Percentiles rank a stretch among this genome's conserved stretches.
Evolutionary conservation across 495 filamentous ascomycete genomes (phyloP).

Genomic region (Penicillium antarcticum): DNA sequence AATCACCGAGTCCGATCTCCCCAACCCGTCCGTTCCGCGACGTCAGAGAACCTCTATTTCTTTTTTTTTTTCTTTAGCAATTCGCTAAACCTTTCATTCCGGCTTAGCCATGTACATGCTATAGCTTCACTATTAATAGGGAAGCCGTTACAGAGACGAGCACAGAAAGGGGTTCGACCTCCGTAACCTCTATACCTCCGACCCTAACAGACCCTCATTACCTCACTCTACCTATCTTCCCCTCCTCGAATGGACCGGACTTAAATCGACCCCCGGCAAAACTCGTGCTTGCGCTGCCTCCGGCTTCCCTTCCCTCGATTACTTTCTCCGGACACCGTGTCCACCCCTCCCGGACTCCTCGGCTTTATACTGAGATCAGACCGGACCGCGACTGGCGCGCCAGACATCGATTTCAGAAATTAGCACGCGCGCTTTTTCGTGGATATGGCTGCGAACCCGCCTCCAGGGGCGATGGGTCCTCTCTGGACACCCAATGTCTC

Average conservation of each 20-base stretch:
- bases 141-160: slow-evolving; percentile 26
- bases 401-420: background rate
- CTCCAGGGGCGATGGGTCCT: slow-evolving; percentile 1
- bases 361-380: background rate
- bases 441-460: slow-evolving; percentile 6
- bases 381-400: slow-evolving; percentile 1
- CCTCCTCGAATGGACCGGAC: slow-evolving; percentile 2
- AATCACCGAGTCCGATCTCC: slow-evolving; percentile 18
- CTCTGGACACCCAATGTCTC: background rate
- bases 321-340: background rate
- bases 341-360: background rate
- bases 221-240: background rate
- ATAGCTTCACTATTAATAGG: slow-evolving; percentile 18
- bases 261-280: slow-evolving; percentile 12
- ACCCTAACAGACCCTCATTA: background rate
- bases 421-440: background rate
- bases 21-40: slow-evolving; percentile 39
- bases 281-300: slow-evolving; percentile 14
- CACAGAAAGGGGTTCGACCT: slow-evolving; percentile 24
- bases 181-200: slow-evolving; percentile 4
- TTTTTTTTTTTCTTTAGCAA: slow-evolving; percentile 7
- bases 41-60: slow-evolving; percentile 22
- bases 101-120: slow-evolving; percentile 21
- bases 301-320: slow-evolving; percentile 21
- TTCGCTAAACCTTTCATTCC: slow-evolving; percentile 7